Evolutionary conservation across 257 asterid genomes (phyloP), one percentile per base, ranked within the genome.

Genomic region (Striga asiatica): DNA sequence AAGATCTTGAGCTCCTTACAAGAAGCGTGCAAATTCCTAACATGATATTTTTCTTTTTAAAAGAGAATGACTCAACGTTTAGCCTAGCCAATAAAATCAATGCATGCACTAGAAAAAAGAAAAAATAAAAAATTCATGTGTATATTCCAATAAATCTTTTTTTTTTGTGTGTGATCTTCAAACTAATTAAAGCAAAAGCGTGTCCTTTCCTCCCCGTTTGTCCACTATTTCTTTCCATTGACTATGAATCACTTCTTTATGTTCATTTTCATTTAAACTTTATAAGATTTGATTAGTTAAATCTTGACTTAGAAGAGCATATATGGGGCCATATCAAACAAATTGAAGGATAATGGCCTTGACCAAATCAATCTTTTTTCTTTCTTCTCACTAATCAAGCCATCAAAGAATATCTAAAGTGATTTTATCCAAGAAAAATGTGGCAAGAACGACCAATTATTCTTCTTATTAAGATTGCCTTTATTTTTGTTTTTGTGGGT

Each of bases 261-360:
- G n/a, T n/a, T 32, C 12, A 35, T 35, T 35, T 35, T 8, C 12
- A 8, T 2, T 35, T 3, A 8, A 37, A 22, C 32, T 53, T 1
- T 29, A 56, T 57, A 57, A 67, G 65, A 50, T 5, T 67, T 61
- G 63, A 58, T 76, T 42, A 49, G 67, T 67, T 56, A 56, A 27
- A 27, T 27, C 31, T 27, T 27, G 31, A 27, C 31, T 27, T 27
- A 27, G 6, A 27, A 27, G 31, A 27, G 31, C 31, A 29, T 1
- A 29, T 29, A 29, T 45, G 67, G 54, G 81, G n/a, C 72, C 75
- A 23, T 52, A 31, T 59, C 66, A 64, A 35, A 22, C 62, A 60
- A 67, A 56, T 50, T 39, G 13, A 6, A 23, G 65, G 64, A 66
- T 74, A 59, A 66, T 35, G 60, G 31, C 6, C 5, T 29, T 29